Evolutionary conservation across 2,329 filamentous ascomycete genomes (phyloP), one percentile per base, ranked within the genome.

Genomic region (Hypoxylon sp.): DNA sequence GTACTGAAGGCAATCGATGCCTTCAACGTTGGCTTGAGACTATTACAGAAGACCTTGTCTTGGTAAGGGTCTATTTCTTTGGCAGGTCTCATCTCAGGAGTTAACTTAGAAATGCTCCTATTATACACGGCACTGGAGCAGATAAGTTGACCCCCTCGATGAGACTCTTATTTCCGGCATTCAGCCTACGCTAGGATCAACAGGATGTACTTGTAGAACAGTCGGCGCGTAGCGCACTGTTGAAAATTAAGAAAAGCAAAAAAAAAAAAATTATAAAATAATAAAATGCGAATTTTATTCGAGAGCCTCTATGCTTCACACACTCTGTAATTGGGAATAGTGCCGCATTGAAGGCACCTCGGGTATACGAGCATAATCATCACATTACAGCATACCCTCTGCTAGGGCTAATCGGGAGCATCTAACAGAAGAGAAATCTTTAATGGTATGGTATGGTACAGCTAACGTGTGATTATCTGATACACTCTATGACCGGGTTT

Each of bases 401-500:
- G 4, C n/a, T 12, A n/a, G n/a, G 23, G 21, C n/a, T 4, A n/a
- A 9, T 47, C 21, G 16, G 7, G 48, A 21, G 32, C 68, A 69
- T 74, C 67, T 72, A 77, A 77, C 74, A 74, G 71, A 76, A 70
- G 73, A 70, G 71, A 75, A 77, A 71, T 74, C 75, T 72, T 83
- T 83, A n/a, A 65, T 65, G 65, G 65, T 85, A 85, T 65, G 65
- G 65, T 85, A 85, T 85, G 83, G 78, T 85, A 85, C 83, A 85
- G 74, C 81, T 83, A 83, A 80, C 78, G 71, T 81, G 81, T 79
- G 81, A 81, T 81, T 74, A 84, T 84, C 80, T 82, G 80, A 81
- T 85, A 85, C 83, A 85, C 81, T 85, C 83, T 85, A 85, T 85
- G 81, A 80, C 81, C 79, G 77, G 77, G 75, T 69, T 73, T 73